A percentile compares a stretch with the other conserved stretches of the same genome.
Conservation (phyloP, 2,329 filamentous ascomycete genomes). For the Aspergillus bombycis region DNA sequence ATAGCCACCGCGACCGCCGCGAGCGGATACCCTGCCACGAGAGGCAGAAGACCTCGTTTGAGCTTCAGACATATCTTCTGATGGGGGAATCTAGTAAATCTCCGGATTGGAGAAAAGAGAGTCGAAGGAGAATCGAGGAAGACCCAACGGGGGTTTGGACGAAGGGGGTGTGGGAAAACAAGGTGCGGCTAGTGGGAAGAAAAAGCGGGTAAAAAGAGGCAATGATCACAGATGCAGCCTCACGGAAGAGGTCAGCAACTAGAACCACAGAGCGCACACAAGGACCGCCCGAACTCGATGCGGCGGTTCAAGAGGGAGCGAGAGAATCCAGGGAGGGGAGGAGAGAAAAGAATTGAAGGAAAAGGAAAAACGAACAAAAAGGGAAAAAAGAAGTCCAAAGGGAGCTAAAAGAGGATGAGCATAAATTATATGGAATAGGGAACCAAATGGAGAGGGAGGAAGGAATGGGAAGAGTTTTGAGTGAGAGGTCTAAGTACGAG, state of each 20-base stretch:
- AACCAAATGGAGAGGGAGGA: constrained; percentile 15
- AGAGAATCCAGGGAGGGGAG: constrained; percentile 21
- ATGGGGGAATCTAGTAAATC: constrained; percentile 32
- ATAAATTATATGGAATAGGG: constrained; percentile 13
- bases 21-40: constrained; percentile 86
- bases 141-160: constrained; percentile 30
- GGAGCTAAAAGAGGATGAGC: constrained; percentile 29
- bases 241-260: constrained; percentile 41
- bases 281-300: constrained; percentile 29
- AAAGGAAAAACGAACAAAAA: constrained; percentile 16
- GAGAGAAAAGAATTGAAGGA: constrained; percentile 20
- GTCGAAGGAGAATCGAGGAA: constrained; percentile 31
- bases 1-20: constrained; percentile 80
- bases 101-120: constrained; percentile 29
- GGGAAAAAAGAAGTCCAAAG: constrained; percentile 15
- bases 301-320: neutral
- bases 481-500: constrained; percentile 8
- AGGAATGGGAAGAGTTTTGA: constrained; percentile 22
- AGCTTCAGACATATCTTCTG: constrained; percentile 84
- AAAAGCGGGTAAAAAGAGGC: constrained; percentile 32
- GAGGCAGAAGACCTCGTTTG: constrained; percentile 79
- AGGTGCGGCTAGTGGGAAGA: constrained; percentile 34
- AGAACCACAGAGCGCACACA: constrained; percentile 35
- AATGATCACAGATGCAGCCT: constrained; percentile 40
- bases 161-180: constrained; percentile 30